A percentile compares a stretch with the other conserved stretches of the same genome.
Evolutionary conservation across 805 yeast species (phyloP).

Genomic region (Jamesozyma rosinii): DNA sequence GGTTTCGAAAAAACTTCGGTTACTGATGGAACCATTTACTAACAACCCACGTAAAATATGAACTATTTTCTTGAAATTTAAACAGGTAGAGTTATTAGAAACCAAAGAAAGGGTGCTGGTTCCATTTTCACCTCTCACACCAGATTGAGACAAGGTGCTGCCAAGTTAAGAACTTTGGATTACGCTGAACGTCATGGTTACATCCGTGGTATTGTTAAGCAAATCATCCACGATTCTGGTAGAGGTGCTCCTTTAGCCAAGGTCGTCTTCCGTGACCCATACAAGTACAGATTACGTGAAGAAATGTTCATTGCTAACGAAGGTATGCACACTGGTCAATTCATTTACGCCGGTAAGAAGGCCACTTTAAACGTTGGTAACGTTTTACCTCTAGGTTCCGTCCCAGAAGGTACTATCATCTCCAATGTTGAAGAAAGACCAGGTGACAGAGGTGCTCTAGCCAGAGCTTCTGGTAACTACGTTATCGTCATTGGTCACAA

Average conservation of each 20-base stretch:
- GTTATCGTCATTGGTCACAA: constrained; percentile 98
- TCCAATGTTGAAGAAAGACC: constrained; percentile 97
- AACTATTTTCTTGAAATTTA: background rate
- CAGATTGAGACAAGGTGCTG: constrained; percentile 99
- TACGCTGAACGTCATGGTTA: constrained; percentile 99
- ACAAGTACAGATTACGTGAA: constrained; percentile 95
- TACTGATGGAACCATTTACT: constrained; percentile 9
- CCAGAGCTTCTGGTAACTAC: constrained; percentile 99
- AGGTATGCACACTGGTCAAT: constrained; percentile 99
- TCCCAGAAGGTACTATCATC: constrained; percentile 98
- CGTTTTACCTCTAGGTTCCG: constrained; percentile 91
- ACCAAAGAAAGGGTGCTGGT: constrained; percentile 99
- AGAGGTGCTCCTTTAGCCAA: constrained; percentile 99
- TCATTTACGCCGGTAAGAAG: constrained; percentile 97
- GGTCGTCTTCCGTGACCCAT: constrained; percentile 98
- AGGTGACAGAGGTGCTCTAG: constrained; percentile 99
- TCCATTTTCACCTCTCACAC: constrained; percentile 99
- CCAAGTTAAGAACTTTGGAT: constrained; percentile 98
- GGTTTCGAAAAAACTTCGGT: constrained; percentile 9
- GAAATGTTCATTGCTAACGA: constrained; percentile 99
- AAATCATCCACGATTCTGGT: constrained; percentile 98
- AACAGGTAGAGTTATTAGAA: constrained; percentile 98
- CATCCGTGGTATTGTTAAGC: constrained; percentile 98
- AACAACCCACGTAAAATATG: constrained; percentile 3
- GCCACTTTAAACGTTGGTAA: constrained; percentile 96